Conservation (phyloP, 805 yeast species). For the Candida sanyiensis region DNA sequence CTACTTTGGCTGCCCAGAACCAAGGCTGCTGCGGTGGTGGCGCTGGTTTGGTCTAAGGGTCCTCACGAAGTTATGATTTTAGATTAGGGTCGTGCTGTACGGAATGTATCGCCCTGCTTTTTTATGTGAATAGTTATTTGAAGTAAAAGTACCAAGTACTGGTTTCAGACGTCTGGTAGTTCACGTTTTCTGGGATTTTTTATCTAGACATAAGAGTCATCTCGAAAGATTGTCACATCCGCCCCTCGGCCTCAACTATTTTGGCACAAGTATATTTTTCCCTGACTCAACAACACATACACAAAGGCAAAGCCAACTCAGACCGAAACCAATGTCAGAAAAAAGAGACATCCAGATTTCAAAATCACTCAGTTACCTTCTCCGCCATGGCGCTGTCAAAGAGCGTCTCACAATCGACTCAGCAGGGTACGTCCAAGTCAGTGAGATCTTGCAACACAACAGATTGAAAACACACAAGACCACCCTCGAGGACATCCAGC, state of each 20-base stretch:
- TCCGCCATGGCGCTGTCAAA: conserved; percentile 79
- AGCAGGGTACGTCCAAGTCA: conserved; percentile 59
- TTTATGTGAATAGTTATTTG: not conserved
- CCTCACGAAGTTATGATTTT: conserved; percentile 1
- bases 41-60: conserved; percentile 14
- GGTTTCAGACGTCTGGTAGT: no score
- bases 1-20: conserved; percentile 42
- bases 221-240: no score
- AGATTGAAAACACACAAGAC: conserved; percentile 52
- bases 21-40: conserved; percentile 58
- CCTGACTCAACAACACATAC: no score
- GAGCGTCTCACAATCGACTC: conserved; percentile 60
- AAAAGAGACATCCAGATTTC: conserved; percentile 55
- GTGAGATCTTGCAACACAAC: conserved; percentile 48
- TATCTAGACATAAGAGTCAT: no score
- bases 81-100: not conserved
- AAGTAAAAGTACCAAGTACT: not conserved
- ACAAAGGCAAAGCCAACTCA: not conserved
- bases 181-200: no score
- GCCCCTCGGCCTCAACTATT: no score
- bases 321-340: conserved; percentile 9
- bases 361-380: conserved; percentile 64
- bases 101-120: no score
- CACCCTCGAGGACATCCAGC: conserved; percentile 49
- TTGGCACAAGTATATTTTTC: no score